A percentile compares a stretch with the other conserved stretches of the same genome.
phyloP scores from a whole-genome alignment of 2,329 filamentous ascomycete genomes.

The Lasiodiplodia hormozganensis region DNA sequence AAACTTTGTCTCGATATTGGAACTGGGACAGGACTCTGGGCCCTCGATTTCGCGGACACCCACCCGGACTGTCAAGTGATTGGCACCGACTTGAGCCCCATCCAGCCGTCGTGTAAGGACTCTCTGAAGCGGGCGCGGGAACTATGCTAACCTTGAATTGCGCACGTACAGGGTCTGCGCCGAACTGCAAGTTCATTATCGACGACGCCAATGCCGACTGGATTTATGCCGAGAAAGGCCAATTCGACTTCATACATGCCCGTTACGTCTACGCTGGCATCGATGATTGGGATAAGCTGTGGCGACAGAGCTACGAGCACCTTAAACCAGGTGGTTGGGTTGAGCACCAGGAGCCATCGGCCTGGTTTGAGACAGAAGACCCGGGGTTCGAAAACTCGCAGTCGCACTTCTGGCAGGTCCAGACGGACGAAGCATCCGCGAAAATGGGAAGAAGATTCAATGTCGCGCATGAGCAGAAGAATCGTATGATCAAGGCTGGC shows the following conservation, averaged over 20 bases:
- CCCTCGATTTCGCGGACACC: constrained; percentile 43
- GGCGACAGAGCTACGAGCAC: constrained; percentile 48
- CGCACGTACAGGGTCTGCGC: constrained; percentile 34
- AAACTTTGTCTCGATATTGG: constrained; percentile 41
- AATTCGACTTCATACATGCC: constrained; percentile 65
- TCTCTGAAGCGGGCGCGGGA: constrained; percentile 24
- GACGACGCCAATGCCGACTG: constrained; percentile 58
- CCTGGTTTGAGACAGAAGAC: constrained; percentile 61
- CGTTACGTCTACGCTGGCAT: constrained; percentile 46
- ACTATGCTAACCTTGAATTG: constrained; percentile 2
- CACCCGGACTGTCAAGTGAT: constrained; percentile 42
- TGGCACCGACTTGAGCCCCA: constrained; percentile 43
- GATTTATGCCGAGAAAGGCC: constrained; percentile 55
- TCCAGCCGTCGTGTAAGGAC: constrained; percentile 38
- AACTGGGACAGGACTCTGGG: constrained; percentile 41
- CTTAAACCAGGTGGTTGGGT: constrained; percentile 60
- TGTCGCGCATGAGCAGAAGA: constrained; percentile 28
- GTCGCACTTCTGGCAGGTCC: not conserved
- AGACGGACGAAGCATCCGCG: not conserved
- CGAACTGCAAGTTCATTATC: constrained; percentile 46
- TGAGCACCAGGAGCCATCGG: constrained; percentile 57
- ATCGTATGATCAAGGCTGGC: constrained; percentile 37
- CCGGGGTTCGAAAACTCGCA: constrained; percentile 34
- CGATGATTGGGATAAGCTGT: constrained; percentile 59
- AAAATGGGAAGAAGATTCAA: constrained; percentile 31